phyloP scores from a whole-genome alignment of 2,329 filamentous ascomycete species.

The Aspergillus eucalypticola region DNA sequence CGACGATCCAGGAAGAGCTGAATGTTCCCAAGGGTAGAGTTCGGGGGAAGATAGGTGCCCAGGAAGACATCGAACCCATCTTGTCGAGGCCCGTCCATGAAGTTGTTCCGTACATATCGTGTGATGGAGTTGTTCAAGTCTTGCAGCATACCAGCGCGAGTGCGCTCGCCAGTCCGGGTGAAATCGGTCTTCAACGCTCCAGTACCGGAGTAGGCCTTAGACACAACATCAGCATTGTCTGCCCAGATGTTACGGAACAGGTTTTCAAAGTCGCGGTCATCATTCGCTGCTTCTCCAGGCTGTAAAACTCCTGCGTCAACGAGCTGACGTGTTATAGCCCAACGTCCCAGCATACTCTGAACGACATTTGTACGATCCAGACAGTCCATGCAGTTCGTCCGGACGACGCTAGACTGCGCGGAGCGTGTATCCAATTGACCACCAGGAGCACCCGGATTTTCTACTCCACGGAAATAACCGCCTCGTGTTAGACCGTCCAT shows the following conservation, averaged over 20 bases:
- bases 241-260: constrained; percentile 98
- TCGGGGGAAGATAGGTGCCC: constrained; percentile 76
- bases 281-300: constrained; percentile 74
- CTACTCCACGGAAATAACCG: constrained; percentile 88
- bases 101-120: constrained; percentile 91
- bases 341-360: constrained; percentile 92
- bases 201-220: constrained; percentile 88
- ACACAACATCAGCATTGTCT: constrained; percentile 95
- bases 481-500: constrained; percentile 73
- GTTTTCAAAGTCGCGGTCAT: constrained; percentile 79
- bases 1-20: constrained; percentile 81
- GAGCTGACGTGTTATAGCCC: constrained; percentile 84
- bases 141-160: constrained; percentile 78
- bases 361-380: constrained; percentile 97
- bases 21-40: constrained; percentile 68
- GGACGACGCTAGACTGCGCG: constrained; percentile 83
- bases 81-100: constrained; percentile 87
- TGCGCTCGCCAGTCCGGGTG: constrained; percentile 88
- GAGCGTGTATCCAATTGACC: constrained; percentile 77
- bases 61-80: constrained; percentile 95
- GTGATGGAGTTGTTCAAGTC: constrained; percentile 87
- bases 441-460: constrained; percentile 71
- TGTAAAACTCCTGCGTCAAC: constrained; percentile 77
- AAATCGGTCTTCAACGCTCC: constrained; percentile 98
- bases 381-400: constrained; percentile 99